Evolutionary conservation across 768 basidiomycete species (phyloP).

Genomic region (Suillus decipiens): DNA sequence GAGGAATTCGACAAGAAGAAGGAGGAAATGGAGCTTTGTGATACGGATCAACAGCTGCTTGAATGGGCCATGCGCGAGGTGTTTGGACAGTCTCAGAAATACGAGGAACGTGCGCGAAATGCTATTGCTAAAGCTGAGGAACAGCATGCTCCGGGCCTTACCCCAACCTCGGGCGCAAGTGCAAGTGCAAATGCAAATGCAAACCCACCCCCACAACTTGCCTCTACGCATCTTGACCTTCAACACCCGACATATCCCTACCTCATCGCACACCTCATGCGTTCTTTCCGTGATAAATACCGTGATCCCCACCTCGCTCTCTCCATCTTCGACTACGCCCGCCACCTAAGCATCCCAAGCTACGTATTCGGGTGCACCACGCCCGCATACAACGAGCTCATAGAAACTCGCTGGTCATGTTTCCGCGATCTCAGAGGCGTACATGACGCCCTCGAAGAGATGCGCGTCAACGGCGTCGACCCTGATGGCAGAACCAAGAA

Average conservation of each 20-base stretch:
- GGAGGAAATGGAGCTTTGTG: constrained; percentile 71
- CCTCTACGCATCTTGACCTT: constrained; percentile 23
- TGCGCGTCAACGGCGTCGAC: constrained; percentile 77
- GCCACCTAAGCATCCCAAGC: constrained; percentile 70
- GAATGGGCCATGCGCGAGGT: constrained; percentile 72
- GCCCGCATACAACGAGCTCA: constrained; percentile 83
- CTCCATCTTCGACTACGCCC: constrained; percentile 79
- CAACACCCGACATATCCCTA: constrained; percentile 73
- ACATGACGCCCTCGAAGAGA: constrained; percentile 72
- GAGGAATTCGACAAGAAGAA: constrained; percentile 67
- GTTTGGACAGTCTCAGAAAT: constrained; percentile 58
- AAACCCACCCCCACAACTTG: neutral
- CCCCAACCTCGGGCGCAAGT: neutral
- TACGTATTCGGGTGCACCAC: constrained; percentile 92
- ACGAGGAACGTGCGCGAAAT: constrained; percentile 47
- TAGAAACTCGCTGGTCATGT: constrained; percentile 80
- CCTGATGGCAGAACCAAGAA: constrained; percentile 60
- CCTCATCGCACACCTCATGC: constrained; percentile 77
- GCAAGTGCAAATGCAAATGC: neutral
- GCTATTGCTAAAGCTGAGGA: constrained; percentile 31
- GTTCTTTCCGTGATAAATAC: constrained; percentile 75
- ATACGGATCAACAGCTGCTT: constrained; percentile 68
- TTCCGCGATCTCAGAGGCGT: constrained; percentile 85
- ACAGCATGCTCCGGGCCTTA: neutral
- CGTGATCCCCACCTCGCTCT: constrained; percentile 79